These are phyloP conservation scores for Aspergillus jensenii DNA, from an alignment of 2,329 filamentous ascomycete genomes.

Conservation along the genomic window DNA sequence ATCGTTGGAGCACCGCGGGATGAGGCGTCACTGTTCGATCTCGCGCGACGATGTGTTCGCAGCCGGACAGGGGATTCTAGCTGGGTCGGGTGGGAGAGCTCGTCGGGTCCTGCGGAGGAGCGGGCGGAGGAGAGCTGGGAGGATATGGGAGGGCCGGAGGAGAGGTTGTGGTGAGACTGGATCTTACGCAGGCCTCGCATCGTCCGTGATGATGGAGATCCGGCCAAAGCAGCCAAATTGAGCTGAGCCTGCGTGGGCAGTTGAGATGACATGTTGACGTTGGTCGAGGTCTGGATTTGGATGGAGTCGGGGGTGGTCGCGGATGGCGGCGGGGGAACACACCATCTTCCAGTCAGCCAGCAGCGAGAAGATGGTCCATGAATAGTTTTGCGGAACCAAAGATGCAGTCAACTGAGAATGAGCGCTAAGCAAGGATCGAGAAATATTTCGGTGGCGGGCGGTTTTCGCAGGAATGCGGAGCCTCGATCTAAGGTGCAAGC, in stretches of 20 bases:
- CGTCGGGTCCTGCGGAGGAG: slow-evolving; percentile 22
- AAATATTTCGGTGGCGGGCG: slow-evolving; percentile 15
- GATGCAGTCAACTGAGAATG: not conserved
- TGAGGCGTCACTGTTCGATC: slow-evolving; percentile 73
- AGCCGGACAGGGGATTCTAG: slow-evolving; percentile 28
- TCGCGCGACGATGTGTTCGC: slow-evolving; percentile 51
- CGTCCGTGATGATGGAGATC: slow-evolving; percentile 47
- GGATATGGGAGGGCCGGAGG: slow-evolving; percentile 51
- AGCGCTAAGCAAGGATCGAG: not conserved
- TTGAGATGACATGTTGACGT: slow-evolving; percentile 18
- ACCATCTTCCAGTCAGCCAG: slow-evolving; percentile 24
- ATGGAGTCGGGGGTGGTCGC: not conserved
- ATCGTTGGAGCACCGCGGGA: slow-evolving; percentile 33
- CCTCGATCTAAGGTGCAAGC: slow-evolving; percentile 1
- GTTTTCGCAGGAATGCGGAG: slow-evolving; percentile 25
- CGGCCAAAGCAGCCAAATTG: slow-evolving; percentile 27
- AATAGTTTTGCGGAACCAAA: not conserved
- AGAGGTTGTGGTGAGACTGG: slow-evolving; percentile 70
- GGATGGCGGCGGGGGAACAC: slow-evolving; percentile 11
- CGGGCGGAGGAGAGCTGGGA: slow-evolving; percentile 42
- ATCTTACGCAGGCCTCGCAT: slow-evolving; percentile 70
- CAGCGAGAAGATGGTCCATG: slow-evolving; percentile 11
- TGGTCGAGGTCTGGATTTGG: not conserved
- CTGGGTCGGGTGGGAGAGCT: slow-evolving; percentile 27
- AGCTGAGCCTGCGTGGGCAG: slow-evolving; percentile 25